Conservation (phyloP, 768 basidiomycete species). For the Kwoniella bestiolae region DNA sequence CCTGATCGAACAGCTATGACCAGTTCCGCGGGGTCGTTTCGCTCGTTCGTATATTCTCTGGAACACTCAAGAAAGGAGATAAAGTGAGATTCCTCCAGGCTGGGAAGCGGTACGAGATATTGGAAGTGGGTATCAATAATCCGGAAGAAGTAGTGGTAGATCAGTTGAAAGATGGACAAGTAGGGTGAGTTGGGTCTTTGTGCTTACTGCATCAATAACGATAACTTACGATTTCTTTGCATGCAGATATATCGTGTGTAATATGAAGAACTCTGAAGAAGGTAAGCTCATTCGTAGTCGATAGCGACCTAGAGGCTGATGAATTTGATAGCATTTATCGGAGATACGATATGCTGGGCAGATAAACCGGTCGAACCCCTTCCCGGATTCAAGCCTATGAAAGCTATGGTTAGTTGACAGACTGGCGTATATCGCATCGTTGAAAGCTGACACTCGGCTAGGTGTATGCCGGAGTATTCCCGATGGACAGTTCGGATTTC, state of each 20-base stretch:
- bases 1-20: slow-evolving; percentile 70
- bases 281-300: slow-evolving; percentile 61
- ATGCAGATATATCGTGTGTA: slow-evolving; percentile 67
- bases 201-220: not conserved
- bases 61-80: slow-evolving; percentile 87
- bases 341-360: slow-evolving; percentile 83
- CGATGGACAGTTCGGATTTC: slow-evolving; percentile 88
- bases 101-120: slow-evolving; percentile 84
- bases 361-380: slow-evolving; percentile 78
- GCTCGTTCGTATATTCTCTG: slow-evolving; percentile 78
- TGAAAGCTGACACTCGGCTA: no score
- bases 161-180: slow-evolving; percentile 54
- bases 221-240: not conserved
- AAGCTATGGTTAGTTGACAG: slow-evolving; percentile 75
- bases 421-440: slow-evolving; percentile 9
- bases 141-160: slow-evolving; percentile 81
- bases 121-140: slow-evolving; percentile 84
- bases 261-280: slow-evolving; percentile 96
- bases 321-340: slow-evolving; percentile 62
- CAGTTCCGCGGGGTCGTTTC: slow-evolving; percentile 95
- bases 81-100: slow-evolving; percentile 84
- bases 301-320: not conserved
- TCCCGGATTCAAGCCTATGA: slow-evolving; percentile 86
- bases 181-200: slow-evolving; percentile 40
- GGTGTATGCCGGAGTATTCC: slow-evolving; percentile 95